Evolutionary conservation across 257 asterid genomes (phyloP).

Genomic region (Nemophila menziesii): DNA sequence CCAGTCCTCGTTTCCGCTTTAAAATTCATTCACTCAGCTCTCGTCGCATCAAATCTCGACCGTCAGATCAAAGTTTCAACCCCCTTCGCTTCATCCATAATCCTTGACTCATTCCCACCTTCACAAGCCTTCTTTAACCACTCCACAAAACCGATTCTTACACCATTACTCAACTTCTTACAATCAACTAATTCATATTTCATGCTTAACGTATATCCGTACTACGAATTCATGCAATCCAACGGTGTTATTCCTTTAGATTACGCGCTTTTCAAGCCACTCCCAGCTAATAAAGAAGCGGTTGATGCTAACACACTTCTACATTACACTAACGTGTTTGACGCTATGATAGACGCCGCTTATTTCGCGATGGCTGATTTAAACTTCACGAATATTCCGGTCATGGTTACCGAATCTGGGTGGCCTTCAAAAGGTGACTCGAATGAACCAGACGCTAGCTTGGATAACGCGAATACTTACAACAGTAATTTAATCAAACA

Average conservation of each 20-base stretch:
- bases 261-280: slow-evolving; percentile 73
- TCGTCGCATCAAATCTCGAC: slow-evolving; percentile 66
- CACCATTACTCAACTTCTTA: slow-evolving; percentile 55
- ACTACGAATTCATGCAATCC: slow-evolving; percentile 54
- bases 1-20: slow-evolving; percentile 53
- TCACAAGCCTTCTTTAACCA: slow-evolving; percentile 76
- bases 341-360: slow-evolving; percentile 83
- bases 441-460: slow-evolving; percentile 65
- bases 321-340: slow-evolving; percentile 72
- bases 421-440: slow-evolving; percentile 90
- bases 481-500: slow-evolving; percentile 72
- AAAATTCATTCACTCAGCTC: slow-evolving; percentile 61
- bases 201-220: slow-evolving; percentile 74
- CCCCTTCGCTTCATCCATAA: slow-evolving; percentile 58
- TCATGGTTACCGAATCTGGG: slow-evolving; percentile 72
- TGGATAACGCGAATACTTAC: slow-evolving; percentile 73
- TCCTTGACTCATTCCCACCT: slow-evolving; percentile 69
- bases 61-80: slow-evolving; percentile 63
- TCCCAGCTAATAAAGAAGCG: slow-evolving; percentile 69
- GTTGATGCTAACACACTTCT: slow-evolving; percentile 81
- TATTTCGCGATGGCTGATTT: slow-evolving; percentile 70
- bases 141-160: slow-evolving; percentile 36
- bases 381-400: slow-evolving; percentile 73
- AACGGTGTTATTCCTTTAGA: slow-evolving; percentile 72
- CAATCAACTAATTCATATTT: slow-evolving; percentile 54